phyloP scores from a whole-genome alignment of 2,329 filamentous ascomycete genomes.

The Aspergillus sp. region DNA sequence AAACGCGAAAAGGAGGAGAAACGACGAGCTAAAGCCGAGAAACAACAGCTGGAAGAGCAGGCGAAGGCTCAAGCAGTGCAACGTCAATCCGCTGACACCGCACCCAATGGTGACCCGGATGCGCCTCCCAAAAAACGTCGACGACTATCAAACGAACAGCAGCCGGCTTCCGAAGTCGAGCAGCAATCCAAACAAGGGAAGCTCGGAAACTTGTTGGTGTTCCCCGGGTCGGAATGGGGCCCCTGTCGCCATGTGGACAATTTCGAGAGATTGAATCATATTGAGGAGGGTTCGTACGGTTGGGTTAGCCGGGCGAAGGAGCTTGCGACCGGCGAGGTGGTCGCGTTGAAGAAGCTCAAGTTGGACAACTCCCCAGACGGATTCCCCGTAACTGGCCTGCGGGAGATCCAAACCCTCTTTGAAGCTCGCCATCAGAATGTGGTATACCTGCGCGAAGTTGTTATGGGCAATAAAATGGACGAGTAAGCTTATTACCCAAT shows the following conservation, averaged over 20 bases:
- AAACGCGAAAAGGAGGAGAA: slow-evolving; percentile 88
- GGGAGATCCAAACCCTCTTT: slow-evolving; percentile 89
- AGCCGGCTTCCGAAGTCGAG: slow-evolving; percentile 16
- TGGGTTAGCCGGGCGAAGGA: slow-evolving; percentile 86
- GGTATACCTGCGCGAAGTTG: slow-evolving; percentile 78
- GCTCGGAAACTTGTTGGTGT: slow-evolving; percentile 67
- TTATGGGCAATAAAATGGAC: slow-evolving; percentile 66
- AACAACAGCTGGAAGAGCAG: slow-evolving; percentile 42
- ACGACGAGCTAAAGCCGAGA: slow-evolving; percentile 78
- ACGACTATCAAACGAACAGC: slow-evolving; percentile 58
- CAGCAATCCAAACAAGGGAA: slow-evolving; percentile 31
- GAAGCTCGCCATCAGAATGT: slow-evolving; percentile 80
- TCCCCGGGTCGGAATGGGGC: slow-evolving; percentile 67
- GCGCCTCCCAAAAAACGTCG: slow-evolving; percentile 57
- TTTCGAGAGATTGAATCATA: slow-evolving; percentile 92
- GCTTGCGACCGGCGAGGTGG: slow-evolving; percentile 70
- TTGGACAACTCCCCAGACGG: slow-evolving; percentile 77
- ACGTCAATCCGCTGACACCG: slow-evolving; percentile 14
- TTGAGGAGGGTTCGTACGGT: slow-evolving; percentile 96
- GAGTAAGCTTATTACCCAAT: slow-evolving; percentile 47
- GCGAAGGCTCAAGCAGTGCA: slow-evolving; percentile 26
- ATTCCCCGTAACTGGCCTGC: slow-evolving; percentile 85
- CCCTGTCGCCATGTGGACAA: slow-evolving; percentile 76
- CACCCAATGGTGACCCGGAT: slow-evolving; percentile 27
- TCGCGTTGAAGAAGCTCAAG: slow-evolving; percentile 93